phyloP scores from a whole-genome alignment of 176 grass and related monocot species.

The Guadua angustifolia region DNA sequence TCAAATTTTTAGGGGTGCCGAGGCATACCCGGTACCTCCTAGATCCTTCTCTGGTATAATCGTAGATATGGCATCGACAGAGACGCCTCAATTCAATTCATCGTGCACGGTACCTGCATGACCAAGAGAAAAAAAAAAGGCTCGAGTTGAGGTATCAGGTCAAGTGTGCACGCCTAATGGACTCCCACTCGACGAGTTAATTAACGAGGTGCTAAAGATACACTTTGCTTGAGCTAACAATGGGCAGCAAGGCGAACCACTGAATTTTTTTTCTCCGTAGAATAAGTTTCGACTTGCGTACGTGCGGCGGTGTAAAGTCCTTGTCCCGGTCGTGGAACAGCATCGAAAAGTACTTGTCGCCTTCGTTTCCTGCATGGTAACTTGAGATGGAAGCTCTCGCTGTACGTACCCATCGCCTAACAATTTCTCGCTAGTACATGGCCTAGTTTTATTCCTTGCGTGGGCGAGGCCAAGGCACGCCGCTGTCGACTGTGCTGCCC shows the following conservation, averaged over 20 bases:
- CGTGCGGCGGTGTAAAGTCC: slow-evolving; percentile 18
- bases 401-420: background rate
- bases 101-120: background rate
- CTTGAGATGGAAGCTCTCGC: background rate
- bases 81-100: background rate
- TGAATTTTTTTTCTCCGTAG: background rate
- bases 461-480: background rate
- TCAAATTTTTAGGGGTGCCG: too few relatives aligned
- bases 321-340: background rate
- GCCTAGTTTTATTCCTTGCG: background rate
- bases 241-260: background rate
- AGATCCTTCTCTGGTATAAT: too few relatives aligned
- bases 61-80: background rate
- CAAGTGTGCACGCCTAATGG: background rate
- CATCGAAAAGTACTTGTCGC: background rate
- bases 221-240: background rate
- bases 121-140: background rate
- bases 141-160: background rate
- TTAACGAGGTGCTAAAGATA: background rate
- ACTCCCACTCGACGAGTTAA: background rate
- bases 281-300: background rate
- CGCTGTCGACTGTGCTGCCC: slow-evolving; percentile 1
- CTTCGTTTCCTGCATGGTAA: background rate
- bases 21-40: too few relatives aligned
- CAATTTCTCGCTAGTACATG: background rate